Conservation (phyloP, 148 eudicot genomes). For the Amaranthus palmeri region DNA sequence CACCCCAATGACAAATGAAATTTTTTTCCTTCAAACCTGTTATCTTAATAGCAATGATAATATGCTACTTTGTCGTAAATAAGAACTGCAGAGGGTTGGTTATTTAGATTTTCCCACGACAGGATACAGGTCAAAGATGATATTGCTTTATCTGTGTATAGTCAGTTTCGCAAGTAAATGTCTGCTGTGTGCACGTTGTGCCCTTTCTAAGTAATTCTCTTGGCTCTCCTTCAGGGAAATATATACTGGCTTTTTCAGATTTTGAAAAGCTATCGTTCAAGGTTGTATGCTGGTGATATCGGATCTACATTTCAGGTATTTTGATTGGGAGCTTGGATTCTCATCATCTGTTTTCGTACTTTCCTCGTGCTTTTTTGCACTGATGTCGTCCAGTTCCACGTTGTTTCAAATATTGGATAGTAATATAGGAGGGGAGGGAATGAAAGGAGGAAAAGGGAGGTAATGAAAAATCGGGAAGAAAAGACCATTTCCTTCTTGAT, state of each 20-base stretch:
- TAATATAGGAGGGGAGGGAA: background rate
- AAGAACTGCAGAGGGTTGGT: no score
- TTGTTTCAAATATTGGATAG: background rate
- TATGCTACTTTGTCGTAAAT: background rate
- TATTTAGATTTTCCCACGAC: no score
- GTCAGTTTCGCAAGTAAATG: background rate
- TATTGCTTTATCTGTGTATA: background rate
- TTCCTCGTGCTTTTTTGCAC: background rate
- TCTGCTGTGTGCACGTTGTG: background rate
- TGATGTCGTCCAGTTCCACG: background rate
- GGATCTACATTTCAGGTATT: slow-evolving; percentile 56
- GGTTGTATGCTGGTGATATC: slow-evolving; percentile 60
- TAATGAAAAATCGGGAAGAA: no score
- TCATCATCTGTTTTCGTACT: no score
- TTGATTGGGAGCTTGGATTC: slow-evolving; percentile 5
- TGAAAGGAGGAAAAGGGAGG: background rate
- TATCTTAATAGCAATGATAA: background rate
- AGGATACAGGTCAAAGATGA: no score
- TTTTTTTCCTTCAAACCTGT: background rate
- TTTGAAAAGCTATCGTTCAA: slow-evolving; percentile 70
- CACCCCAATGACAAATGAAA: no score
- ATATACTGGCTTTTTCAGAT: slow-evolving; percentile 67
- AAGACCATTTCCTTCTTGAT: no score
- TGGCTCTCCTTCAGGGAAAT: slow-evolving; percentile 47
- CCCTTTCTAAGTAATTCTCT: background rate